Base-by-base conservation (phyloP, 179 eudicot species). In the Sideroxylon spinosum region DNA sequence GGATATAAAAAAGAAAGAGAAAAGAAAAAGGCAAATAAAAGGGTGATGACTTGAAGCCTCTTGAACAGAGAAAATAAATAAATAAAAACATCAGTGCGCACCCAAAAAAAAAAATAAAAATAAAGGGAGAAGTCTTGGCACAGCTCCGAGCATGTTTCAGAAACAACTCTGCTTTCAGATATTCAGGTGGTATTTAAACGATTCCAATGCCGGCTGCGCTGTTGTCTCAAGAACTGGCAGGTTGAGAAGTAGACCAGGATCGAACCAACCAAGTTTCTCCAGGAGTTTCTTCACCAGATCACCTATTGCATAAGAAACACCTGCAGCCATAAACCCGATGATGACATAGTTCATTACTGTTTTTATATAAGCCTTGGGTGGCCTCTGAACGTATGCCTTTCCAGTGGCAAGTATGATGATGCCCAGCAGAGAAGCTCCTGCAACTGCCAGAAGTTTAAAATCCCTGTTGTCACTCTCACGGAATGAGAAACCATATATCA, bases 241-340 rank as follows among this genome's bases (percentile, higher is more conserved):
- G 53, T 79, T 32, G 25, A 80, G 69, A 61, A 79, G 81, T 23
- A 76, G 68, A 57, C 63, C 73, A 10, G 84, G n/a, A 61, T 85
- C 84, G 70, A 95, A 93, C 86, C 84, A 77, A 10, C 87, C 85
- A 0, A 93, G 88, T 78, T 87, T 89, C 81, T 83, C 86, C 74
- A 93, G 76, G 19, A 91, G 79, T 66, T 76, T 67, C 69, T 86
- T 84, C 12, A 90, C 80, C 48, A 94, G 85, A 32, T 79, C 76
- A 49, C 98, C 98, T 7, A 79, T 82, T 57, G 83, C 86, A 80
- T 90, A 95, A 12, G 94, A 90, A 75, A 83, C 77, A 59, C 97
- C 97, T 0, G 93, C 90, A 48, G 83, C 93, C 86, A 81, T 79
- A 61, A 95, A 68, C 19, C 92, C 91, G 13, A 87, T 48, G 71